Conservation (phyloP, 1,284 basidiomycete genomes). For the Apiotrichum gracile region DNA sequence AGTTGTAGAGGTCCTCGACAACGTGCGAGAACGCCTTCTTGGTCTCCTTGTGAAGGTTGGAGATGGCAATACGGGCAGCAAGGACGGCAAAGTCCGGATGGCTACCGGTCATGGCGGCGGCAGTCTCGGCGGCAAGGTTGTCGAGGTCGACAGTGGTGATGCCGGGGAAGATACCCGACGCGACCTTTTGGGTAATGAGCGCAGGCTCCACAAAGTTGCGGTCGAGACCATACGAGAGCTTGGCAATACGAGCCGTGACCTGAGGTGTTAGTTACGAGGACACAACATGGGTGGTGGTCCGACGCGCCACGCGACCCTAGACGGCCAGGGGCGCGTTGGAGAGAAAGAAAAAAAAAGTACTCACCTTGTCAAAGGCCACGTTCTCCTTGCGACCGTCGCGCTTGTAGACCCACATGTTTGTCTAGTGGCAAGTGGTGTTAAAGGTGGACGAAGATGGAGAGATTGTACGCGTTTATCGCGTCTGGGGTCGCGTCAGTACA, state of each 20-base stretch:
- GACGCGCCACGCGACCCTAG: not conserved
- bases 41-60: conserved; percentile 98
- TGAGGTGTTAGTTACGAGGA: conserved; percentile 3
- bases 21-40: conserved; percentile 95
- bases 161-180: conserved; percentile 88
- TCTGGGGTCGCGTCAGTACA: not conserved
- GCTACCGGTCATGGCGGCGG: conserved; percentile 89
- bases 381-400: conserved; percentile 45
- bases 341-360: not conserved
- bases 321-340: not conserved
- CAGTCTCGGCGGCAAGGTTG: conserved; percentile 92
- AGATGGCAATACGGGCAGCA: conserved; percentile 87
- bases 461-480: not conserved
- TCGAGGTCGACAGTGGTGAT: conserved; percentile 92
- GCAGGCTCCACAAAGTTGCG: conserved; percentile 88
- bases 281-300: not conserved
- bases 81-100: conserved; percentile 98
- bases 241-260: conserved; percentile 57
- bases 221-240: conserved; percentile 96
- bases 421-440: conserved; percentile 6
- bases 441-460: not conserved
- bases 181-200: conserved; percentile 92
- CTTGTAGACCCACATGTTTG: conserved; percentile 45
- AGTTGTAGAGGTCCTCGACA: conserved; percentile 82
- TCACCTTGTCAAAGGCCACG: conserved; percentile 17